phyloP scores from a whole-genome alignment of 805 yeast species.

The Pichia pseudocactophila region DNA sequence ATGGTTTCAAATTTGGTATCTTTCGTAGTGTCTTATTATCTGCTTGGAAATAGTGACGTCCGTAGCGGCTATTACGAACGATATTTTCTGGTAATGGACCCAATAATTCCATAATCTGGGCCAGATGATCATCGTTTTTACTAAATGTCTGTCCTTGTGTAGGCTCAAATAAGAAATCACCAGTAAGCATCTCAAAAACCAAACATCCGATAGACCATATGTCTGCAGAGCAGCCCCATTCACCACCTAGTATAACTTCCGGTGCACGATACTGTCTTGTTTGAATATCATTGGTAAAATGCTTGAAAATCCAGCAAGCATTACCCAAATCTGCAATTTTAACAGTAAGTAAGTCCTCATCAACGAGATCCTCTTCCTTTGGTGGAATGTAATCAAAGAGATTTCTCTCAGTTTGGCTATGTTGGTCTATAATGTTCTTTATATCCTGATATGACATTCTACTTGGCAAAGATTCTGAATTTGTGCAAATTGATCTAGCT shows the following conservation, averaged over 20 bases:
- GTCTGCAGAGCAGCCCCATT: constrained; percentile 95
- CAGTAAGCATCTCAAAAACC: constrained; percentile 83
- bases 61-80: constrained; percentile 57
- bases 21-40: constrained; percentile 46
- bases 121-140: constrained; percentile 93
- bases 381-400: constrained; percentile 27
- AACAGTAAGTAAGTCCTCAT: constrained; percentile 52
- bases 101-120: constrained; percentile 73
- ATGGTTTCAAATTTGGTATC: constrained; percentile 74
- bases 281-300: constrained; percentile 83
- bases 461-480: constrained; percentile 7
- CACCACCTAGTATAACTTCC: constrained; percentile 68
- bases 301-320: constrained; percentile 74
- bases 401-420: constrained; percentile 26
- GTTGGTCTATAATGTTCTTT: constrained; percentile 34
- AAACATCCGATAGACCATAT: constrained; percentile 95
- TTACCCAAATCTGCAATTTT: constrained; percentile 93
- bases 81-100: constrained; percentile 42
- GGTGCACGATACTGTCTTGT: constrained; percentile 92
- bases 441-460: constrained; percentile 22
- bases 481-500: constrained; percentile 1
- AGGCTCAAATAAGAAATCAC: constrained; percentile 93
- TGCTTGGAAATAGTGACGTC: constrained; percentile 28
- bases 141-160: constrained; percentile 63
- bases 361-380: constrained; percentile 29